A percentile compares a stretch with the other conserved stretches of the same genome.
Evolutionary conservation across 2,329 filamentous ascomycete species (phyloP).

Genomic region (Aspergillus candidus): DNA sequence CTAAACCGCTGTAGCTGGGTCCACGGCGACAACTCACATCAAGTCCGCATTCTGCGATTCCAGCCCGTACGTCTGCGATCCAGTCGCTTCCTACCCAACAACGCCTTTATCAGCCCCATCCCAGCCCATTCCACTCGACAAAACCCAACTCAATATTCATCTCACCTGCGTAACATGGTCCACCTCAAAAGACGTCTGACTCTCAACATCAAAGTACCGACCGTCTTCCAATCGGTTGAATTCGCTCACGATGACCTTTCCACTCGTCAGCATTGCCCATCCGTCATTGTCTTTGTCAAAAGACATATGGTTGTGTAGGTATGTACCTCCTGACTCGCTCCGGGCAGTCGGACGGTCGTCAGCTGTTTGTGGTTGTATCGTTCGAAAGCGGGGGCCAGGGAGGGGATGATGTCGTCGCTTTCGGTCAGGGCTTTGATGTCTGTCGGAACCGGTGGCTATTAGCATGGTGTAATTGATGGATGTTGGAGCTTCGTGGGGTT

Average conservation of each 20-base stretch:
- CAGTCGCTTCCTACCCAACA: conserved; percentile 64
- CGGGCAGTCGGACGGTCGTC: conserved; percentile 79
- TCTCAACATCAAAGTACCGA: conserved; percentile 86
- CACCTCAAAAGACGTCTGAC: conserved; percentile 79
- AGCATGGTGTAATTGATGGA: conserved; percentile 14
- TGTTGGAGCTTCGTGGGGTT: conserved; percentile 4
- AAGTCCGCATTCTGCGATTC: conserved; percentile 73
- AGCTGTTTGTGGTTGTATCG: conserved; percentile 97
- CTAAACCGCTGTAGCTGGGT: too few species aligned
- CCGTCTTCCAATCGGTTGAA: conserved; percentile 76
- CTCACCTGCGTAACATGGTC: conserved; percentile 72
- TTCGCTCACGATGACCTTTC: conserved; percentile 71
- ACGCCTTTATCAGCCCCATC: neutral
- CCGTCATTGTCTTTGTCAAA: neutral
- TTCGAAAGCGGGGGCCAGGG: conserved; percentile 76
- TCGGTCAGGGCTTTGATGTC: conserved; percentile 87
- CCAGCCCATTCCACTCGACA: neutral
- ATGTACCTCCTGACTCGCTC: conserved; percentile 68
- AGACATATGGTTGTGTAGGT: neutral
- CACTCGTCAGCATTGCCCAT: conserved; percentile 10
- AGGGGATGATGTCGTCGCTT: conserved; percentile 60
- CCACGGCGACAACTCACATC: conserved; percentile 54
- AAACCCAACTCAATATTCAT: too few species aligned
- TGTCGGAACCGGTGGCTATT: conserved; percentile 34
- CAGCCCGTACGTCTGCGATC: conserved; percentile 68